A percentile compares a stretch with the other conserved stretches of the same genome.
These are phyloP conservation scores for Hyphopichia wangnamkhiaoensis DNA, from an alignment of 1,139 yeast species.

Conservation along the genomic window DNA sequence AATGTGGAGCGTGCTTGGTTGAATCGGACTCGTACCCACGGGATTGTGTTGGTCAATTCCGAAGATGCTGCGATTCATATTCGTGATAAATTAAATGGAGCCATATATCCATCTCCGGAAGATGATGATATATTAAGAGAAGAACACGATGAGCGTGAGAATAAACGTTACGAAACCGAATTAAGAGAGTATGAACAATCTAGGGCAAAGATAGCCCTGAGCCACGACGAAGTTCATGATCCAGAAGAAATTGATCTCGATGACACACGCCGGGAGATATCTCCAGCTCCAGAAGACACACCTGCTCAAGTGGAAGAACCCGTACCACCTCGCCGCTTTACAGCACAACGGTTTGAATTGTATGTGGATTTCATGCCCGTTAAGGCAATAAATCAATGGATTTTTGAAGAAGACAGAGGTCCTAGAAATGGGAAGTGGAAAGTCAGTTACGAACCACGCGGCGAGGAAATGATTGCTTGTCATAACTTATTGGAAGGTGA, in stretches of 20 bases:
- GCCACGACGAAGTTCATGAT: not conserved
- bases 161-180: conserved; percentile 21
- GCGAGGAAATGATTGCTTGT: conserved; percentile 36
- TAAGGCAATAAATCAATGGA: conserved; percentile 47
- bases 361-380: conserved; percentile 49
- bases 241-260: conserved; percentile 1
- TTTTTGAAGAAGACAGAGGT: conserved; percentile 46
- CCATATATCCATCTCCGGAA: conserved; percentile 29
- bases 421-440: conserved; percentile 49
- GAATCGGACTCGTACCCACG: conserved; percentile 42
- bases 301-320: not conserved
- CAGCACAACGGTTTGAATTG: conserved; percentile 26
- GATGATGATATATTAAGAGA: conserved; percentile 22
- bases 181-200: conserved; percentile 18
- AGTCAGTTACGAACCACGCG: conserved; percentile 31
- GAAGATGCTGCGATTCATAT: conserved; percentile 41
- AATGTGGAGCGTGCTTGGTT: conserved; percentile 48
- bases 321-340: conserved; percentile 12
- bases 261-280: not conserved
- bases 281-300: not conserved
- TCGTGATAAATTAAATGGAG: conserved; percentile 33
- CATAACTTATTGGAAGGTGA: conserved; percentile 43
- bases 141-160: conserved; percentile 22
- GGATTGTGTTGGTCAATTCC: conserved; percentile 39
- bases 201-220: no score